Evolutionary conservation across 768 basidiomycete genomes (phyloP).

Genomic region (Psilocybe azurescens): DNA sequence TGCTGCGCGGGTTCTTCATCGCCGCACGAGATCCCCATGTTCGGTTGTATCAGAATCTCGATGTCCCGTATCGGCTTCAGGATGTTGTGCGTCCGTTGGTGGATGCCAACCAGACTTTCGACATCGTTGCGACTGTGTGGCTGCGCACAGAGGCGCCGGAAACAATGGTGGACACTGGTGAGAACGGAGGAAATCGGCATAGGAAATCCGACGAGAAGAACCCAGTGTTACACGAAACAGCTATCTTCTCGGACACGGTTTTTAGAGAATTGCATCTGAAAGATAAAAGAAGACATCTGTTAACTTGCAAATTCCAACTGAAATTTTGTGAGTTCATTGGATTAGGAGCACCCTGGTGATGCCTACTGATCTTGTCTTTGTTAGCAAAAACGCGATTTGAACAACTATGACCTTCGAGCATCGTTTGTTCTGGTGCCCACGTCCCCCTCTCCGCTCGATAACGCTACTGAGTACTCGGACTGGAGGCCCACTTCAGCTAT

Average conservation of each 20-base stretch:
- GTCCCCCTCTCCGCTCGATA: slow-evolving; percentile 33
- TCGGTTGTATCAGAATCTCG: slow-evolving; percentile 12
- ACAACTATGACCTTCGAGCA: slow-evolving; percentile 39
- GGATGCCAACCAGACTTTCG: slow-evolving; percentile 17
- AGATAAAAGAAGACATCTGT: slow-evolving; percentile 31
- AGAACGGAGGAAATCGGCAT: too few species aligned
- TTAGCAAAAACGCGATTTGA: slow-evolving; percentile 29
- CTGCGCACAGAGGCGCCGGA: background rate
- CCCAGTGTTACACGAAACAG: background rate
- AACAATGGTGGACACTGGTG: too few species aligned
- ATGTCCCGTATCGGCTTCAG: slow-evolving; percentile 4
- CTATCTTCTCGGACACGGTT: slow-evolving; percentile 32
- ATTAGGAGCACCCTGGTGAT: background rate
- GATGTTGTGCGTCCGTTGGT: slow-evolving; percentile 22
- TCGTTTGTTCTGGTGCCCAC: slow-evolving; percentile 41
- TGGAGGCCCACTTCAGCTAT: slow-evolving; percentile 34
- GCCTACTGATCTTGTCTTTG: background rate
- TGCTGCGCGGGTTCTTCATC: background rate
- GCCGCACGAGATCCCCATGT: background rate
- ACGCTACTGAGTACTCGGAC: slow-evolving; percentile 33
- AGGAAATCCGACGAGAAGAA: background rate
- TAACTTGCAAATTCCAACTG: slow-evolving; percentile 33
- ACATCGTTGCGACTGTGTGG: slow-evolving; percentile 26
- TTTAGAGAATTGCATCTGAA: slow-evolving; percentile 32
- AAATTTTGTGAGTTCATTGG: slow-evolving; percentile 32